A percentile compares a stretch with the other conserved stretches of the same genome.
phyloP scores from a whole-genome alignment of 352 stramenopile genomes.

The Phytophthora fragariaefolia region DNA sequence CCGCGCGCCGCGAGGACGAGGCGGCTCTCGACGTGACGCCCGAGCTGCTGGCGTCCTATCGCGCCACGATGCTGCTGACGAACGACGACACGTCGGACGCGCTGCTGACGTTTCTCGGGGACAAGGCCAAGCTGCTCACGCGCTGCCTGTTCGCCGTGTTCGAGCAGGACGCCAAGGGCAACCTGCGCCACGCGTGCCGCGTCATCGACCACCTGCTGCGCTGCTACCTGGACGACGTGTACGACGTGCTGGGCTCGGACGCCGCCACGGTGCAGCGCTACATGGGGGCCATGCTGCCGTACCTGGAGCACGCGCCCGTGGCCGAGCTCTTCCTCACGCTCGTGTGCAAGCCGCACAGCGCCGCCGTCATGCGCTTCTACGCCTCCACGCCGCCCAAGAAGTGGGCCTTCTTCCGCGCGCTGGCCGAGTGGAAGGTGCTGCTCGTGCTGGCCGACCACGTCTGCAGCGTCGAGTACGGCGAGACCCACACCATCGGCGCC shows the following conservation, averaged over 20 bases:
- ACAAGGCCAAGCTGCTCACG: conserved; percentile 82
- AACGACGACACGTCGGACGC: conserved; percentile 85
- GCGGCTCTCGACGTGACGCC: conserved; percentile 51
- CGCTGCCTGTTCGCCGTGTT: conserved; percentile 86
- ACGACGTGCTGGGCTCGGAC: conserved; percentile 80
- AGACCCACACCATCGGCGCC: conserved; percentile 78
- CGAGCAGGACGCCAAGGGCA: conserved; percentile 67
- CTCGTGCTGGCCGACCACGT: conserved; percentile 85
- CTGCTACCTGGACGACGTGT: conserved; percentile 89
- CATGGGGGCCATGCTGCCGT: conserved; percentile 86
- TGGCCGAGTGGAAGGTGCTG: conserved; percentile 91
- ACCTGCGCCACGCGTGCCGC: conserved; percentile 88
- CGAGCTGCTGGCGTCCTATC: conserved; percentile 78
- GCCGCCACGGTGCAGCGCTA: conserved; percentile 70
- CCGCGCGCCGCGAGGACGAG: conserved; percentile 36
- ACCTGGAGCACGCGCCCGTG: conserved; percentile 83
- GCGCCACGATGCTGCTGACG: conserved; percentile 90
- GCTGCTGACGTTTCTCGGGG: conserved; percentile 81
- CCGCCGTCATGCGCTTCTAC: conserved; percentile 75
- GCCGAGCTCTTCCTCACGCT: conserved; percentile 89
- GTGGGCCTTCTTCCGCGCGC: conserved; percentile 86
- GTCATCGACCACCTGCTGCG: conserved; percentile 89
- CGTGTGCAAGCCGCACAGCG: conserved; percentile 87
- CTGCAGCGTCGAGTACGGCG: conserved; percentile 62
- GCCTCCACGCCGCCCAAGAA: conserved; percentile 76